Evolutionary conservation across 176 grass and related monocot genomes (phyloP).

Genomic region (Phyllostachys edulis): DNA sequence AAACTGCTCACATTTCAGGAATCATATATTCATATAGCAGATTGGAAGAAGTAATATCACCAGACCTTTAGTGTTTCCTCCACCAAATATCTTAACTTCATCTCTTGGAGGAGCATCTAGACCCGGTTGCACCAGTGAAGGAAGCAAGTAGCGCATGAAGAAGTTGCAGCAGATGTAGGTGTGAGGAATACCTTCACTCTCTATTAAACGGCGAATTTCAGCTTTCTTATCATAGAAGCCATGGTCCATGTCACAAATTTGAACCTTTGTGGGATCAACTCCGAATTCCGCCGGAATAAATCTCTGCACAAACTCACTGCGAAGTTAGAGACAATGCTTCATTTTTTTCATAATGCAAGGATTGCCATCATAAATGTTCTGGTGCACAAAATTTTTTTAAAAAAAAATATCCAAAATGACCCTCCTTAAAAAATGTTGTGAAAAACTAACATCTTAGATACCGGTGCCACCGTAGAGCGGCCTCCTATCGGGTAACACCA

Average conservation of each 20-base stretch:
- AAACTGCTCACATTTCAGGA: not conserved
- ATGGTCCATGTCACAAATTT: conserved; percentile 65
- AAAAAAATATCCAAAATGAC: too few species aligned
- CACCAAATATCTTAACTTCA: conserved; percentile 75
- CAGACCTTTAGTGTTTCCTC: conserved; percentile 73
- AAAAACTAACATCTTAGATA: not conserved
- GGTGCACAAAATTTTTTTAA: too few species aligned
- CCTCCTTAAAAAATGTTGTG: not conserved
- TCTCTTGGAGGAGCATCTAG: conserved; percentile 79
- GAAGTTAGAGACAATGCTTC: conserved; percentile 3
- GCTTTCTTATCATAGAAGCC: conserved; percentile 80
- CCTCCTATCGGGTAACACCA: not conserved
- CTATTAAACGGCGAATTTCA: conserved; percentile 63
- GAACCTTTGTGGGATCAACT: conserved; percentile 75
- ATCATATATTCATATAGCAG: conserved; percentile 17
- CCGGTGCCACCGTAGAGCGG: too few species aligned
- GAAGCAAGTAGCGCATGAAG: conserved; percentile 80
- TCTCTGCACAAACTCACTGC: conserved; percentile 50
- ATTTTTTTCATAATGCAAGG: not conserved
- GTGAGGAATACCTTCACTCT: conserved; percentile 78
- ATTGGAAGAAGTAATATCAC: not conserved
- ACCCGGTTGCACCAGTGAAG: conserved; percentile 79
- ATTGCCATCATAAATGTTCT: not conserved
- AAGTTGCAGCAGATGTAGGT: conserved; percentile 93
- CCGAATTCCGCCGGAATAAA: conserved; percentile 95